A percentile compares a stretch with the other conserved stretches of the same genome.
These are phyloP conservation scores for Penicillium macrosclerotiorum DNA, from an alignment of 495 filamentous ascomycete species.

Conservation along the genomic window DNA sequence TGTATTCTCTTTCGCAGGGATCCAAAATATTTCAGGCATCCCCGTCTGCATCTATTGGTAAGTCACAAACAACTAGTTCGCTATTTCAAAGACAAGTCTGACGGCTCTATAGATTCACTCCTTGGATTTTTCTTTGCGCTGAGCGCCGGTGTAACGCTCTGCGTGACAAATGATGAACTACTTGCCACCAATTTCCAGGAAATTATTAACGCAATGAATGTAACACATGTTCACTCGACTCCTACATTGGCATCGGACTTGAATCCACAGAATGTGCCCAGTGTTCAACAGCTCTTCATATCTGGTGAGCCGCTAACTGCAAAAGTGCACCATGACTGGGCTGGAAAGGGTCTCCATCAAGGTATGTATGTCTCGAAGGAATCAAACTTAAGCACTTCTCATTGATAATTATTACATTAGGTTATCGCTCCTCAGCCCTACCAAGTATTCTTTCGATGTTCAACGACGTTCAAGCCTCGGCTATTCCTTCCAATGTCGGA, in stretches of 20 bases:
- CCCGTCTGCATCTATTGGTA: conserved; percentile 68
- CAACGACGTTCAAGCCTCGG: conserved; percentile 38
- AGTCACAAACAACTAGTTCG: background rate
- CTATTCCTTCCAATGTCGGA: conserved; percentile 59
- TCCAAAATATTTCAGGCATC: conserved; percentile 67
- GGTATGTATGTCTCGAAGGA: conserved; percentile 33
- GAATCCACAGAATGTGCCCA: conserved; percentile 58
- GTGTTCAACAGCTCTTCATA: conserved; percentile 64
- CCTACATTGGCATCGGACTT: conserved; percentile 72
- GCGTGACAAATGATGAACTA: conserved; percentile 61
- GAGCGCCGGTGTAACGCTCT: conserved; percentile 70
- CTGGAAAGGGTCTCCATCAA: conserved; percentile 62
- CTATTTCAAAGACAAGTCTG: background rate
- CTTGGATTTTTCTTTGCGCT: conserved; percentile 81
- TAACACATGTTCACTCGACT: conserved; percentile 78
- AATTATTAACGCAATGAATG: conserved; percentile 51
- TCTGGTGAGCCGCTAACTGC: conserved; percentile 70
- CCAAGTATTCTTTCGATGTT: conserved; percentile 73
- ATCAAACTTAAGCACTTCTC: background rate
- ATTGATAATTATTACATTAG: conserved; percentile 16
- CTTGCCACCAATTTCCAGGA: conserved; percentile 63
- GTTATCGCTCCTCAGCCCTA: conserved; percentile 71
- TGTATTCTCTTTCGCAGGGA: conserved; percentile 52
- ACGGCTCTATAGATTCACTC: conserved; percentile 54
- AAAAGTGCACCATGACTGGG: conserved; percentile 64